Evolutionary conservation across 306 rosid species (phyloP), one percentile per base, ranked within the genome.

Genomic region (Trichosanthes truncata): DNA sequence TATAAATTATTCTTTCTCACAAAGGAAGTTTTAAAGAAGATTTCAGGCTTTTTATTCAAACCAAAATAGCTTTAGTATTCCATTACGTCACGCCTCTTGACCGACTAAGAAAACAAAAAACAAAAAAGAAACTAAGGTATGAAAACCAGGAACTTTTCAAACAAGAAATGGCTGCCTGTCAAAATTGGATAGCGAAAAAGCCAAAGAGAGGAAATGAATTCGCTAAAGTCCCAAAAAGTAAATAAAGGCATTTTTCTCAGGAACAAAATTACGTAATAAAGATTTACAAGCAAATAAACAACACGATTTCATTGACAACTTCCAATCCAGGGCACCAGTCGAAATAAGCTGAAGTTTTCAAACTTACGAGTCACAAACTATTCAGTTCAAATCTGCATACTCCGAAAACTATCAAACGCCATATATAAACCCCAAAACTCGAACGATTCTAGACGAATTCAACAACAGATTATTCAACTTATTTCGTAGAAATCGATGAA

Each of bases 81-180:
- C 9, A 51, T 31, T 59, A 75, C 79, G 79, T 4, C 45, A 75
- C 62, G 63, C 79, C 18, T 75, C 79, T 52, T 75, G 9, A 75
- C 79, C 79, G 79, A 52, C 79, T 75, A 9, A 66, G 23, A 4
- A 66, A 36, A 66, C 13, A 38, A 2, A 21, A 69, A 43, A 12
- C 14, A 0, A n/a, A n/a, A n/a, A n/a, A n/a, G n/a, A n/a, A n/a
- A n/a, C n/a, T n/a, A 13, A 43, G 9, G 56, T 43, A 71, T 71
- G 55, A 71, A 72, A 72, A 72, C 77, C 21, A 46, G 56, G 59
- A 46, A 51, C 77, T 2, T n/a, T 46, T 72, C 40, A 72, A 72
- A 72, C 53, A 72, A 46, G 53, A 46, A 0, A 12, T 1, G 6
- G 53, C 77, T 5, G 52, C 41, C 59, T 46, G 40, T 49, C 59